Evolutionary conservation across 306 rosid genomes (phyloP), one percentile per base, ranked within the genome.

Genomic region (Psophocarpus tetragonolobus): DNA sequence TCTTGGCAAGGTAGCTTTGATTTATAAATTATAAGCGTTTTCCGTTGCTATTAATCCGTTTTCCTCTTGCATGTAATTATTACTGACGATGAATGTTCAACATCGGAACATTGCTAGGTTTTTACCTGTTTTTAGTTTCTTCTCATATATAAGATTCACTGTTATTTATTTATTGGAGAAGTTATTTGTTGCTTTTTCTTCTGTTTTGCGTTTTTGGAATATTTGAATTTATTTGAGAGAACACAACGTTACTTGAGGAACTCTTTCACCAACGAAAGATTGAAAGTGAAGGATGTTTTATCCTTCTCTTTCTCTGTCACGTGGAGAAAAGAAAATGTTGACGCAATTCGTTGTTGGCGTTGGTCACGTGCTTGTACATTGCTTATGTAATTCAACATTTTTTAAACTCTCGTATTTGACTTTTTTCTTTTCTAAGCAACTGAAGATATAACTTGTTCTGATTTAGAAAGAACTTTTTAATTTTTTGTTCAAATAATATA

Each of bases 1-100:
- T 80, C 97, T 95, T 27, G 99, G 90, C 63, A 92, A 91, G 97
- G 98, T 95, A 74, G 36, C 6, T 57, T 26, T 26, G 7, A 23
- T 53, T 4, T 53, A 1, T 4, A 21, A 0, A 13, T 4, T 53
- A 1, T 4, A 21, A 0, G 15, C 5, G 8, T 36, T 12, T 71
- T 73, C 27, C 69, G 24, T 33, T 26, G 36, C 33, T n/a, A 24
- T 44, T 32, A 47, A 24, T 61, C 33, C 62, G 27, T 68, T 35
- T 35, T 75, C 5, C 17, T 78, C 11, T 60, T 75, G 41, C 42
- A 29, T 51, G 29, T 71, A 62, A 2, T 17, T 48, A 12, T 36
- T 71, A 15, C 27, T 7, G 45, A 15, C 61, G 10, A n/a, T 30
- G 51, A 27, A 29, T 57, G 3, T 30, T 17, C 14, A 62, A 8